Evolutionary conservation across 345 rosid species (phyloP).

Genomic region (Streptanthus diversifolius): DNA sequence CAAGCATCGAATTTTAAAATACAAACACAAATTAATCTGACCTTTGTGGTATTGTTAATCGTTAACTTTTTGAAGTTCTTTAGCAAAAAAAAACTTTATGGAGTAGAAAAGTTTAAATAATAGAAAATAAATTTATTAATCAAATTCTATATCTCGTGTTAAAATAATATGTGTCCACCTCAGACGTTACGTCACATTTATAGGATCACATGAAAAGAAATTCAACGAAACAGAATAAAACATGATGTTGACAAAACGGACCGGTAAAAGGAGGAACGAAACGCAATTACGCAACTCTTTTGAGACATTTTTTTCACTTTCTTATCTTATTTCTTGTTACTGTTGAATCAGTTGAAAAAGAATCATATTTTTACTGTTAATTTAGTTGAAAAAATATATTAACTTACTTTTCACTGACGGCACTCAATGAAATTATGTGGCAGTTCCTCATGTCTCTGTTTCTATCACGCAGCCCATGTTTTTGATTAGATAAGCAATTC

Average conservation of each 20-base stretch:
- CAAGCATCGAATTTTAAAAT: neutral
- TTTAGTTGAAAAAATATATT: neutral
- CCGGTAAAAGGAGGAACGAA: neutral
- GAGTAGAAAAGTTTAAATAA: neutral
- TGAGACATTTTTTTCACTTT: neutral
- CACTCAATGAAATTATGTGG: neutral
- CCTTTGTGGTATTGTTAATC: neutral
- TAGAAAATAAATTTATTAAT: neutral
- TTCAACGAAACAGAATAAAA: conserved; percentile 19
- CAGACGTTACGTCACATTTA: conserved; percentile 17
- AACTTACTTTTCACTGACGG: neutral
- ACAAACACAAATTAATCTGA: neutral
- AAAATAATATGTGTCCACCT: neutral
- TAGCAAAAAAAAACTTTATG: too few species aligned
- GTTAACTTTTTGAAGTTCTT: too few species aligned
- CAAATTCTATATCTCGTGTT: neutral
- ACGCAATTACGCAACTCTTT: conserved; percentile 23
- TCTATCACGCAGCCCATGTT: conserved; percentile 14
- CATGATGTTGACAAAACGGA: conserved; percentile 24
- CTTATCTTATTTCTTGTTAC: conserved; percentile 2
- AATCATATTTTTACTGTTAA: neutral
- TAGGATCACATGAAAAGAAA: neutral
- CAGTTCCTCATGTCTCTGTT: neutral
- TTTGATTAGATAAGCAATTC: conserved; percentile 1
- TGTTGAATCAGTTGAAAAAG: conserved; percentile 13